These are phyloP conservation scores for Penicillium sp. DNA, from an alignment of 2,329 filamentous ascomycete species.

Conservation along the genomic window DNA sequence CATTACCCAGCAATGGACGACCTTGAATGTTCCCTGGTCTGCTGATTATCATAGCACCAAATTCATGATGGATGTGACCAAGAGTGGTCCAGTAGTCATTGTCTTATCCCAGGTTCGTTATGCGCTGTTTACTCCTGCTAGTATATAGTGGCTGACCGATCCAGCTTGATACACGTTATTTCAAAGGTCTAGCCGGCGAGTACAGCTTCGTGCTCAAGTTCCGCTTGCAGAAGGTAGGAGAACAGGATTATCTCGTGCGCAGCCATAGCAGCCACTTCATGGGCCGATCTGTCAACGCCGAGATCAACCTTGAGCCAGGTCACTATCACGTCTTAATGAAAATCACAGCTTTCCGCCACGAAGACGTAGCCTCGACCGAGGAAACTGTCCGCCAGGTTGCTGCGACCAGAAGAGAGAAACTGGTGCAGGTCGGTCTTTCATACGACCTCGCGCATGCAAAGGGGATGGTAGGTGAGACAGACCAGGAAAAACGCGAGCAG, in stretches of 20 bases:
- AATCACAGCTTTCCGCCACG: slow-evolving; percentile 63
- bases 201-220: slow-evolving; percentile 60
- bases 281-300: slow-evolving; percentile 72
- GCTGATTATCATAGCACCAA: slow-evolving; percentile 61
- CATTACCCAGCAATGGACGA: slow-evolving; percentile 61
- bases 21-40: slow-evolving; percentile 59
- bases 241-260: slow-evolving; percentile 59
- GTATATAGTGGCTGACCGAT: slow-evolving; percentile 9
- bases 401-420: slow-evolving; percentile 65
- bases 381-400: slow-evolving; percentile 66
- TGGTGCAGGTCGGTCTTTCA: slow-evolving; percentile 51
- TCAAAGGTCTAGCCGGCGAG: slow-evolving; percentile 55
- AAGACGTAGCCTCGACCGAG: slow-evolving; percentile 56
- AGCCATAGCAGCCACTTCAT: slow-evolving; percentile 59
- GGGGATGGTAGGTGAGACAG: slow-evolving; percentile 41
- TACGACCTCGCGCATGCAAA: slow-evolving; percentile 50
- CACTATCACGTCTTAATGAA: slow-evolving; percentile 74
- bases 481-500: slow-evolving; percentile 34
- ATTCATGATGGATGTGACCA: slow-evolving; percentile 55
- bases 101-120: slow-evolving; percentile 53
- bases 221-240: slow-evolving; percentile 58
- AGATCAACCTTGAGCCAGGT: slow-evolving; percentile 71
- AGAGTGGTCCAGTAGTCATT: slow-evolving; percentile 55
- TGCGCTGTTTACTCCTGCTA: too few species aligned
- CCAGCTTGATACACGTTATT: slow-evolving; percentile 61